Evolutionary conservation across 441 rosid species (phyloP).

Genomic region (Erodium moschatum): DNA sequence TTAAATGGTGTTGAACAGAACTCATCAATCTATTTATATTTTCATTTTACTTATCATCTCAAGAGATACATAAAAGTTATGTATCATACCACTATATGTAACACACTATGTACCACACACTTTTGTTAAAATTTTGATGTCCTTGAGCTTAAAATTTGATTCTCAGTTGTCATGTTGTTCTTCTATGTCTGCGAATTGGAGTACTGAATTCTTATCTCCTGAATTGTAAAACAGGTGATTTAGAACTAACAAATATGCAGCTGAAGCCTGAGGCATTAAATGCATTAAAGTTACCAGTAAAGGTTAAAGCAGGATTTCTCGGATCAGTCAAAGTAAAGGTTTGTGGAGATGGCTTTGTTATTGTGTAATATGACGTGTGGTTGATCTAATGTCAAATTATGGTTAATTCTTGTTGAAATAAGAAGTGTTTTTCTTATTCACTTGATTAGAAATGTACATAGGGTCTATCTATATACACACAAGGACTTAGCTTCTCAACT

Average conservation of each 20-base stretch:
- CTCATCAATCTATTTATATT: neutral
- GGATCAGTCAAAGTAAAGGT: conserved; percentile 96
- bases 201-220: conserved; percentile 13
- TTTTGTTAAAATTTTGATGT: neutral
- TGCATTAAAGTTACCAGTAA: conserved; percentile 88
- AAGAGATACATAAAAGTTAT: neutral
- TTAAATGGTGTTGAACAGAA: neutral
- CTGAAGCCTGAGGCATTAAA: conserved; percentile 97
- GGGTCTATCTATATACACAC: no score
- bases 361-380: neutral
- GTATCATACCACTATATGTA: neutral
- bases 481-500: no score
- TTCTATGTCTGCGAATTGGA: neutral
- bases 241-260: conserved; percentile 93
- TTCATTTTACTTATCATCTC: neutral
- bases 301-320: conserved; percentile 98
- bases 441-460: no score
- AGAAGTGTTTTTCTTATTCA: no score
- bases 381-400: neutral
- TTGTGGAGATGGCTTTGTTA: conserved; percentile 20
- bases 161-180: neutral
- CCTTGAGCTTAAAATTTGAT: neutral
- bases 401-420: neutral
- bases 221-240: conserved; percentile 56
- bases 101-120: neutral